Percentiles rank a stretch among this genome's conserved stretches.
Evolutionary conservation across 2,329 filamentous ascomycete genomes (phyloP).

Genomic region (Tolypocladium endophyticum): DNA sequence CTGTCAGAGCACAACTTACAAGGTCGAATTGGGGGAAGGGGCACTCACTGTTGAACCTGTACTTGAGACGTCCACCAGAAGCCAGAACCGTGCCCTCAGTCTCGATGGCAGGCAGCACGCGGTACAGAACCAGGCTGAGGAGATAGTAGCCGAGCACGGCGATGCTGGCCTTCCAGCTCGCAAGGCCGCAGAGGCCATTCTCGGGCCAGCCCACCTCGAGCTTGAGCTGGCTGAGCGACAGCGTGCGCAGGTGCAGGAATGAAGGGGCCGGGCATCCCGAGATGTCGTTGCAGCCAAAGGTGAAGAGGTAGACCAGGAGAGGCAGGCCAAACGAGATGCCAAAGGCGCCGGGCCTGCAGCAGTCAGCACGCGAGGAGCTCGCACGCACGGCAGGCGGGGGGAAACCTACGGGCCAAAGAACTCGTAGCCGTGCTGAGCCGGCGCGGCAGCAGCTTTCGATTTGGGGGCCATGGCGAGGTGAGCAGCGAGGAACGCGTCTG

Average conservation of each 20-base stretch:
- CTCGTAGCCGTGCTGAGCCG: slow-evolving; percentile 34
- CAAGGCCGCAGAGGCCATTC: slow-evolving; percentile 58
- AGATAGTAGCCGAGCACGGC: slow-evolving; percentile 70
- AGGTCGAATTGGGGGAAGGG: background rate
- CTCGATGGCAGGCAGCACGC: slow-evolving; percentile 64
- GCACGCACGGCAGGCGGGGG: background rate
- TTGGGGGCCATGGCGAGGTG: slow-evolving; percentile 19
- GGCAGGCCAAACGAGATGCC: slow-evolving; percentile 74
- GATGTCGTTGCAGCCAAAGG: slow-evolving; percentile 85
- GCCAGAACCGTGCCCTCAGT: slow-evolving; percentile 59
- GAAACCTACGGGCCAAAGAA: slow-evolving; percentile 39
- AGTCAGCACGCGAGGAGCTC: background rate
- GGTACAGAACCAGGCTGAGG: slow-evolving; percentile 63
- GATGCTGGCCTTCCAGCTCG: slow-evolving; percentile 57
- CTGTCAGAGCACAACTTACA: background rate
- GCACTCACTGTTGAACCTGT: slow-evolving; percentile 62
- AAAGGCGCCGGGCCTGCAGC: slow-evolving; percentile 58
- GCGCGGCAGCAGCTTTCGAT: slow-evolving; percentile 13
- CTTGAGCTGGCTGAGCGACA: slow-evolving; percentile 65
- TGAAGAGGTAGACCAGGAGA: slow-evolving; percentile 64
- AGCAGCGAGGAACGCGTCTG: background rate
- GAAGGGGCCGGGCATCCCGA: slow-evolving; percentile 84
- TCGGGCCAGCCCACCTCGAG: slow-evolving; percentile 71
- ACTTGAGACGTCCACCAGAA: slow-evolving; percentile 65
- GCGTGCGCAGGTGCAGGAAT: slow-evolving; percentile 58